Percentiles rank a stretch among this genome's conserved stretches.
These are phyloP conservation scores for Lactarius akahatsu DNA, from an alignment of 768 basidiomycete genomes.

Conservation along the genomic window DNA sequence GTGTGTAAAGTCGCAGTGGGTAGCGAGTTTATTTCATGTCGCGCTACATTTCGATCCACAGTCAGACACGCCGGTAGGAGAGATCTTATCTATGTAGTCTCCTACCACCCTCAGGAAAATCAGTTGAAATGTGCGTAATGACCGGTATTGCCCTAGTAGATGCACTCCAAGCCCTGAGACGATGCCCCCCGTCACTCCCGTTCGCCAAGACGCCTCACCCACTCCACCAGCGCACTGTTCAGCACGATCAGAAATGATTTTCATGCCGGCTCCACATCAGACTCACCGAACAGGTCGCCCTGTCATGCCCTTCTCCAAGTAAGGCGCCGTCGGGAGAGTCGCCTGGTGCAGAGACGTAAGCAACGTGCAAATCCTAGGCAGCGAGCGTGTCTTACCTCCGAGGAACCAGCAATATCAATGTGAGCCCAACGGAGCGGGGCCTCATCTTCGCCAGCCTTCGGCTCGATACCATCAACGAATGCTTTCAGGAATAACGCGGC, in stretches of 20 bases:
- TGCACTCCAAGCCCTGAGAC: background rate
- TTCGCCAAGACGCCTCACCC: slow-evolving; percentile 25
- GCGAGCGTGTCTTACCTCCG: slow-evolving; percentile 52
- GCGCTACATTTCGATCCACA: background rate
- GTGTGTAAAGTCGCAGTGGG: background rate
- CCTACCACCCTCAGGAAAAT: slow-evolving; percentile 5
- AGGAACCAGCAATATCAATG: slow-evolving; percentile 76
- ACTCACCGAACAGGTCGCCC: slow-evolving; percentile 75
- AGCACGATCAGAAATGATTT: background rate
- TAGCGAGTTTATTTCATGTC: background rate
- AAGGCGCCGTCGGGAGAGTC: slow-evolving; percentile 52
- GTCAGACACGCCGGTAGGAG: background rate
- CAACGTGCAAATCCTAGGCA: background rate
- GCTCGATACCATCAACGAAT: slow-evolving; percentile 74
- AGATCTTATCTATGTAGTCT: background rate
- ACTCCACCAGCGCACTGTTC: slow-evolving; percentile 28
- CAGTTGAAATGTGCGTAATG: slow-evolving; percentile 70
- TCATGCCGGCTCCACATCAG: background rate
- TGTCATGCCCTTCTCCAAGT: slow-evolving; percentile 75
- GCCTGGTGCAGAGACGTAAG: slow-evolving; percentile 38
- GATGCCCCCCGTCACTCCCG: background rate
- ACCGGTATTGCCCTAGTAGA: background rate
- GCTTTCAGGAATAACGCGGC: slow-evolving; percentile 86
- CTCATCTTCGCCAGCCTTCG: slow-evolving; percentile 50
- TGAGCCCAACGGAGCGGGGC: slow-evolving; percentile 78